Conservation (phyloP, 2,329 filamentous ascomycete genomes). For the Cyphellophora attinorum region DNA sequence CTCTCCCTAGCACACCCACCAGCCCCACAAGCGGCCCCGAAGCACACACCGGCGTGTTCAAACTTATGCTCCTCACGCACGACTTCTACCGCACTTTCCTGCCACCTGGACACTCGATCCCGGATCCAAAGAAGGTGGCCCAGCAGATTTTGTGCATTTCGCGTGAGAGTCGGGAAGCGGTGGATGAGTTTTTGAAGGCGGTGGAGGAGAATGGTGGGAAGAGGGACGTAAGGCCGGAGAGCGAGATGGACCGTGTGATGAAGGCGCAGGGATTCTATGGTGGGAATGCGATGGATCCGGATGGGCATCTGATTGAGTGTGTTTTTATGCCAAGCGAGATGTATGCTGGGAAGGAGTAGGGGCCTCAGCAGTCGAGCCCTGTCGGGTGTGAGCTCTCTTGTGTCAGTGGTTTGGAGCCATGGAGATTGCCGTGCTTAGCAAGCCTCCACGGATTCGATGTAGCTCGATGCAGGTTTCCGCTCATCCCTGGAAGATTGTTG, state of each 20-base stretch:
- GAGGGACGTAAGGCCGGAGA: constrained; percentile 4
- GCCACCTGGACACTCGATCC: constrained; percentile 2
- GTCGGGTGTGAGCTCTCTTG: no score
- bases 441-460: no score
- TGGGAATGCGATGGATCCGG: constrained; percentile 6
- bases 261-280: constrained; percentile 6
- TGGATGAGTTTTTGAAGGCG: constrained; percentile 6
- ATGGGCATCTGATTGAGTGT: constrained; percentile 9
- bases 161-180: constrained; percentile 4
- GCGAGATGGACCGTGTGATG: not conserved
- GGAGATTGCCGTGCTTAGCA: no score
- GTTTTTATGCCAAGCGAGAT: constrained; percentile 5
- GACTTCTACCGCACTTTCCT: constrained; percentile 7
- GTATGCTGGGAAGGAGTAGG: constrained; percentile 6
- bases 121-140: constrained; percentile 5
- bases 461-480: no score
- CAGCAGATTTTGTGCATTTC: constrained; percentile 7
- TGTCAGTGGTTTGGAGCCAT: no score
- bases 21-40: constrained; percentile 1
- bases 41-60: constrained; percentile 6
- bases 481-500: no score
- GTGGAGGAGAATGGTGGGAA: constrained; percentile 4
- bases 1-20: constrained; percentile 5
- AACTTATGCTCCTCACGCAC: constrained; percentile 10
- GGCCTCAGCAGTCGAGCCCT: no score